Conservation (phyloP, 1,284 basidiomycete genomes). For the Schizophyllum amplum region DNA sequence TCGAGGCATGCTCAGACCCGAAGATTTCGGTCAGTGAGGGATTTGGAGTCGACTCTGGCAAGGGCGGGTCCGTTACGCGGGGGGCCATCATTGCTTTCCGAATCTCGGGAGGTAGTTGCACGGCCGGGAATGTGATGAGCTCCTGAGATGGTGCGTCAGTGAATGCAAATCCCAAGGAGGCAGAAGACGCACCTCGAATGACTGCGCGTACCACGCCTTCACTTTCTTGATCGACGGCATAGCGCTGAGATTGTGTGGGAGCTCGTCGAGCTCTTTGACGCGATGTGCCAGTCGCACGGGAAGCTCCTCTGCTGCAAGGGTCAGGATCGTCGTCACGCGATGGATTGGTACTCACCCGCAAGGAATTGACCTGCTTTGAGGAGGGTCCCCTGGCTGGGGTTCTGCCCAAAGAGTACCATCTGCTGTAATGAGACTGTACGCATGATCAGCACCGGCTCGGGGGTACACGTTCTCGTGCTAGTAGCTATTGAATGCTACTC, state of each 20-base stretch:
- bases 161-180: neutral
- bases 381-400: conserved; percentile 83
- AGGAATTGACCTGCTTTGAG: conserved; percentile 82
- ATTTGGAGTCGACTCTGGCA: conserved; percentile 68
- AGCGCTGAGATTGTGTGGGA: conserved; percentile 86
- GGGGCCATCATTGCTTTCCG: conserved; percentile 58
- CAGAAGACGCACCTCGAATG: conserved; percentile 81
- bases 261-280: conserved; percentile 92
- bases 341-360: conserved; percentile 40
- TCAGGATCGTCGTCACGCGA: neutral
- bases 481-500: too few species aligned
- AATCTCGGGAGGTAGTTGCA: conserved; percentile 61
- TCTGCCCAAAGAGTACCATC: conserved; percentile 85
- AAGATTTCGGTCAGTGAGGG: conserved; percentile 37
- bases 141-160: conserved; percentile 47
- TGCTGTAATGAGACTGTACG: conserved; percentile 81
- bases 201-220: conserved; percentile 98
- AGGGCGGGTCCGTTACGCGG: conserved; percentile 30
- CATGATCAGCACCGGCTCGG: neutral
- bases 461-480: too few species aligned
- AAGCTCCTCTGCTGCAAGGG: conserved; percentile 65
- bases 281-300: conserved; percentile 94
- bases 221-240: conserved; percentile 96
- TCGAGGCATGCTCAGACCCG: conserved; percentile 3
- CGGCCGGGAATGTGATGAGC: conserved; percentile 76